Percentiles rank a stretch among this genome's conserved stretches.
Conservation (phyloP, 1,139 yeast genomes). For the Hyphopichia khmerensis region DNA sequence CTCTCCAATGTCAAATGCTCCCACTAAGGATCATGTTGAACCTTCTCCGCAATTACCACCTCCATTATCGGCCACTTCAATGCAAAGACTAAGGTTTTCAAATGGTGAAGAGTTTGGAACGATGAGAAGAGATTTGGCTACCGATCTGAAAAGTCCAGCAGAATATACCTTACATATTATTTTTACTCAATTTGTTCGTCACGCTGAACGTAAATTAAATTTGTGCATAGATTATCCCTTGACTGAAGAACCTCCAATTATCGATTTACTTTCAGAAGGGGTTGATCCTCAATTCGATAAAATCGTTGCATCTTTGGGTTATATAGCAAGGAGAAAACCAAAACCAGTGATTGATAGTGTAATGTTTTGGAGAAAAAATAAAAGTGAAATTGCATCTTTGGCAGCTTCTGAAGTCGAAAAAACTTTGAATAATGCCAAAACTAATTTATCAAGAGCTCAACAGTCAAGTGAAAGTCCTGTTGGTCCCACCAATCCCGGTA, state of each 20-base stretch:
- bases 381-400: slow-evolving; percentile 79
- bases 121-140: slow-evolving; percentile 50
- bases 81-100: slow-evolving; percentile 23
- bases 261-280: slow-evolving; percentile 82
- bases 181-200: slow-evolving; percentile 92
- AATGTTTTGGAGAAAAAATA: slow-evolving; percentile 95
- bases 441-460: slow-evolving; percentile 11
- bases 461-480: slow-evolving; percentile 2
- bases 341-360: slow-evolving; percentile 96
- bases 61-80: slow-evolving; percentile 18
- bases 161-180: slow-evolving; percentile 93
- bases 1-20: slow-evolving; percentile 21
- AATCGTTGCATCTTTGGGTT: slow-evolving; percentile 81
- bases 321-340: slow-evolving; percentile 85
- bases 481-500: slow-evolving; percentile 15
- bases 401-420: slow-evolving; percentile 66
- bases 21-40: slow-evolving; percentile 17
- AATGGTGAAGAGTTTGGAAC: slow-evolving; percentile 36
- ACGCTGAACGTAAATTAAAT: slow-evolving; percentile 83
- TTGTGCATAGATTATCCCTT: slow-evolving; percentile 68
- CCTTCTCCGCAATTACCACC: slow-evolving; percentile 38
- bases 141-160: slow-evolving; percentile 77
- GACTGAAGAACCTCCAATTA: slow-evolving; percentile 76
- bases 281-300: slow-evolving; percentile 84
- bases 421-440: slow-evolving; percentile 23